Base-by-base conservation (phyloP, 1,284 basidiomycete species). In the Vanrija sp. region DNA sequence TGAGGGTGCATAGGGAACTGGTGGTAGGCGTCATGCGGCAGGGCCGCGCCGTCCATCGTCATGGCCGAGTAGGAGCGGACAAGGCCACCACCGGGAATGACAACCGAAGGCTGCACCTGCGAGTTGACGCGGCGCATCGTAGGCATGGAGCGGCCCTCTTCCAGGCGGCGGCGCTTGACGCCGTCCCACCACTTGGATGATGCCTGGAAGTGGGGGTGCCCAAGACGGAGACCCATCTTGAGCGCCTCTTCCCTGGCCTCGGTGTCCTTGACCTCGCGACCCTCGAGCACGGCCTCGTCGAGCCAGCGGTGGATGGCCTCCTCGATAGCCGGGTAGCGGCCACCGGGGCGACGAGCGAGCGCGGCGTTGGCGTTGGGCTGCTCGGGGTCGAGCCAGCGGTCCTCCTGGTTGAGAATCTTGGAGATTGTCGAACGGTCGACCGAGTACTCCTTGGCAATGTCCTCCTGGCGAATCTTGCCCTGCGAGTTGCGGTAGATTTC, bases 151-250 rank as follows among this genome's bases (percentile, higher is more conserved):
- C 59, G 59, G 22, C 59, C 55, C 47, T 61, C 56, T 44, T 61
- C 56, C 36, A 57, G 22, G 23, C 59, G 55, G 14, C 59, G 59
- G 22, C 55, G 55, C 59, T 61, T 61, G 53, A 61, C 55, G 20
- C 53, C 55, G 47, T 61, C 59, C 59, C 59, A 61, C 59, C 59
- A 61, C 51, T 61, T 61, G 49, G 59, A 57, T 38, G 59, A 61
- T 18, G 55, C 55, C 53, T 61, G 55, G 53, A 61, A 61, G 47
- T 57, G 55, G 39, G 55, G 55, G 51, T 57, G 56, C 22, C 59
- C 59, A 16, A 57, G 53, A 22, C 53, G 52, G 4, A 53, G 44
- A 12, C 55, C 55, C 22, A 61, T 54, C 53, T 54, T 53, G 45
- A 57, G 55, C 0, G 59, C 59, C 47, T 61, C 52, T 27, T 61